Percentiles rank a stretch among this genome's conserved stretches.
These are phyloP conservation scores for Ascochyta koolunga DNA, from an alignment of 2,329 filamentous ascomycete genomes.

Conservation along the genomic window DNA sequence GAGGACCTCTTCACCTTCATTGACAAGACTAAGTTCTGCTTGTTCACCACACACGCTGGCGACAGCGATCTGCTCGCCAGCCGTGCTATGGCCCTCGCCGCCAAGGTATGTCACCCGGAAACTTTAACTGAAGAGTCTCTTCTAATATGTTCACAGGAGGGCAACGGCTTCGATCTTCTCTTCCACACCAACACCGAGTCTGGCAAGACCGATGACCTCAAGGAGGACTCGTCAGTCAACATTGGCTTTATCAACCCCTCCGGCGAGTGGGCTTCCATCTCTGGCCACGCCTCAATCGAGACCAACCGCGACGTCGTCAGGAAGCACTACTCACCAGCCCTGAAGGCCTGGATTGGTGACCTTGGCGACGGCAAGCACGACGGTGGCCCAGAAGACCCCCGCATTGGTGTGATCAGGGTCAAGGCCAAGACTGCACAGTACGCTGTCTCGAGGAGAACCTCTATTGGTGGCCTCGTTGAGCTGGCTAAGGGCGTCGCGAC, in stretches of 20 bases:
- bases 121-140: neutral
- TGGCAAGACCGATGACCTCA: conserved; percentile 83
- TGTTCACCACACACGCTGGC: conserved; percentile 81
- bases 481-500: conserved; percentile 77
- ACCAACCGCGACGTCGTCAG: conserved; percentile 71
- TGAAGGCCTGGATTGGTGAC: conserved; percentile 88
- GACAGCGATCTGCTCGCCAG: conserved; percentile 72
- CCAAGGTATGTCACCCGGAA: conserved; percentile 61
- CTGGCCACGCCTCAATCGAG: conserved; percentile 72
- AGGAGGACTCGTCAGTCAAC: conserved; percentile 75
- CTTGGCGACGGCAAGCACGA: conserved; percentile 80
- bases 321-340: conserved; percentile 70
- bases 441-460: conserved; percentile 65
- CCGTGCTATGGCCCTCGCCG: conserved; percentile 85
- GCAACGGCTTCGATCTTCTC: conserved; percentile 78
- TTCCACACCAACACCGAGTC: conserved; percentile 93
- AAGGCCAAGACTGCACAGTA: conserved; percentile 76
- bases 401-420: conserved; percentile 81
- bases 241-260: conserved; percentile 77
- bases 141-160: conserved; percentile 62
- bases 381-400: conserved; percentile 78
- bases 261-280: conserved; percentile 86
- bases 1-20: conserved; percentile 75
- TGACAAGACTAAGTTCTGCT: conserved; percentile 77
- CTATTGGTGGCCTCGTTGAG: conserved; percentile 70